Base-by-base conservation (phyloP, 768 basidiomycete species). In the Rhizopogon rudus region DNA sequence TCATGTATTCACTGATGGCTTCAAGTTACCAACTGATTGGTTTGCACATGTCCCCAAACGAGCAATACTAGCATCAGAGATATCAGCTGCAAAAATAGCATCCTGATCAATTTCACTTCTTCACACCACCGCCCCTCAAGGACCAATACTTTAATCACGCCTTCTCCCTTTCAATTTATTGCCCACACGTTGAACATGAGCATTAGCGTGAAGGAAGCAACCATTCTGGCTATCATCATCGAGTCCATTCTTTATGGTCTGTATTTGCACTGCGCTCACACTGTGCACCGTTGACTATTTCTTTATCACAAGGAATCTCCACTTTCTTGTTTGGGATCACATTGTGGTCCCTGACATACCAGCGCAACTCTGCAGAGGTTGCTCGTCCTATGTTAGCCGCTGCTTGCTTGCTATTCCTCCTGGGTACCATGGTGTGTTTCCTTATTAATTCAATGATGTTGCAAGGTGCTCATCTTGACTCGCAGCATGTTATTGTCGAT, bases 281-380 rank as follows among this genome's bases (percentile, higher is more conserved):
- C 8, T 9, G n/a, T 51, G 16, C 22, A 39, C 22, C 12, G 16
- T 25, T 39, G 29, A 50, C n/a, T 37, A 40, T 39, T 40, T 51
- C n/a, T 22, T 25, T 37, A 33, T 52, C 20, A 53, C 39, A 29
- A 55, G 54, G 54, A 29, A 39, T 55, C 22, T 55, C 45, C 13
- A 22, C 41, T 6, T 48, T 55, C 22, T n/a, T 55, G 44, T 54
- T 54, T 35, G 53, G 53, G n/a, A 44, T 35, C 14, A 46, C 53
- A 33, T 16, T 48, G 33, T 54, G 53, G 53, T 43, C 44, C 14
- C 43, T 54, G 53, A 48, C 20, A 31, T 54, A 54, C 40, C 31
- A 45, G 10, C 53, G 53, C 14, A 44, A 14, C 2, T 33, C 14
- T 7, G 41, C 12, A 45, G 37, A 54, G 14, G 46, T 48, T 31